Conservation (phyloP, 208 protist genomes). For the Acanthamoeba polyphaga region DNA sequence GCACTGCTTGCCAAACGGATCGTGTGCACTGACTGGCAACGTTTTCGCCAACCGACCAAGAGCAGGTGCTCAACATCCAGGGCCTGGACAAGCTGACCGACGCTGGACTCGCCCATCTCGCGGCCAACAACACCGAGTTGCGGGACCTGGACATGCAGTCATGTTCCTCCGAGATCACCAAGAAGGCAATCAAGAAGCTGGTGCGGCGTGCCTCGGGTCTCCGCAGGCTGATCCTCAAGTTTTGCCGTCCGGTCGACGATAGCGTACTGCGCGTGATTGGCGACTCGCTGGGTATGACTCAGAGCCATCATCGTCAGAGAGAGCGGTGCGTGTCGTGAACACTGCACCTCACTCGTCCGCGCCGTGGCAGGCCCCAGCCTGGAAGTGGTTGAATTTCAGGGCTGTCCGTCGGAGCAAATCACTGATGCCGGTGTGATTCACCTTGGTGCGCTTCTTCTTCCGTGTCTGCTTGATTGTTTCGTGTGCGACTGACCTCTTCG, state of each 20-base stretch:
- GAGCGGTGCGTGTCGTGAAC: neutral
- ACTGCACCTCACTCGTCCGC: neutral
- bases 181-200: neutral
- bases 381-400: conserved; percentile 3
- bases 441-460: neutral
- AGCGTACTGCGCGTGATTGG: neutral
- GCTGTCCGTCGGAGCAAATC: conserved; percentile 6
- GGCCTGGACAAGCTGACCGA: conserved; percentile 1
- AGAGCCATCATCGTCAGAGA: too few relatives aligned
- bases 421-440: neutral
- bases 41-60: neutral
- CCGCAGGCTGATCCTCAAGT: conserved; percentile 19
- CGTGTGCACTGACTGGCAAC: too few relatives aligned
- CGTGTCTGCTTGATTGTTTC: neutral
- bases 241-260: neutral
- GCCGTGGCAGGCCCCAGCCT: neutral
- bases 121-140: neutral
- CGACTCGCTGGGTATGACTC: neutral
- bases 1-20: too few relatives aligned
- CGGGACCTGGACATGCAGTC: conserved; percentile 34
- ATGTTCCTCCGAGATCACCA: neutral
- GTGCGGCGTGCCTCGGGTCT: neutral
- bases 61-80: neutral
- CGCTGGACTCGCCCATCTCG: neutral
- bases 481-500: neutral